Base-by-base conservation (phyloP, 176 grass and related monocot species). In the Puccinellia tenuiflora region DNA sequence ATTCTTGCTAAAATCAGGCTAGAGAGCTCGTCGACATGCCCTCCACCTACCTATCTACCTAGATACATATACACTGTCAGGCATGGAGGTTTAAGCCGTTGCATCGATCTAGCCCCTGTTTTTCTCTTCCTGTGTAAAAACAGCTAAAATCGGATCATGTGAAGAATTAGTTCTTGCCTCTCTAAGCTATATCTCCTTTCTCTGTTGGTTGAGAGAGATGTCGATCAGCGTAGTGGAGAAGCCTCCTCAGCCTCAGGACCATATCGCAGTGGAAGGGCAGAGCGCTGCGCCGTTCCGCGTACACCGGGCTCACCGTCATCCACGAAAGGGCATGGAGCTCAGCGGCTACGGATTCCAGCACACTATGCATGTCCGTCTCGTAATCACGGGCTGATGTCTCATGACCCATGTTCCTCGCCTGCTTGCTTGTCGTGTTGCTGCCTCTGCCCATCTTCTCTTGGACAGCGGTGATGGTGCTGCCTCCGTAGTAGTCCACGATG, bases 401-500 rank as follows among this genome's bases (percentile, higher is more conserved):
- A 2, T 87, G 82, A 16, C 54, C 56, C 18, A 73, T 80, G 60
- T 31, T 90, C 88, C 93, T 90, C 39, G 57, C 75, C 47, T 88
- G 90, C 77, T 95, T 92, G 78, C 65, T 78, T 54, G 51, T 72
- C 9, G 14, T 87, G 51, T 75, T 53, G 43, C 76, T 57, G 1
- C 84, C 88, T 35, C 91, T 87, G 61, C 69, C 76, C 61, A 86
- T 88, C 77, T 89, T 93, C 38, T 94, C 96, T 91, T 95, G 92
- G 75, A 79, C 86, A 65, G 25, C 53, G 66, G 30, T 40, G 71
- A 46, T 68, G 76, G 60, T 80, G 73, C 85, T 88, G 11, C 93
- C 89, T 52, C 96, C 96, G 47, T 99, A 99, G 86, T 99, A 91
- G 86, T 99, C 96, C 7, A 94, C 63, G 16, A 99, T 90, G 85